phyloP scores from a whole-genome alignment of 495 filamentous ascomycete species.

The Chaetomium tenue region DNA sequence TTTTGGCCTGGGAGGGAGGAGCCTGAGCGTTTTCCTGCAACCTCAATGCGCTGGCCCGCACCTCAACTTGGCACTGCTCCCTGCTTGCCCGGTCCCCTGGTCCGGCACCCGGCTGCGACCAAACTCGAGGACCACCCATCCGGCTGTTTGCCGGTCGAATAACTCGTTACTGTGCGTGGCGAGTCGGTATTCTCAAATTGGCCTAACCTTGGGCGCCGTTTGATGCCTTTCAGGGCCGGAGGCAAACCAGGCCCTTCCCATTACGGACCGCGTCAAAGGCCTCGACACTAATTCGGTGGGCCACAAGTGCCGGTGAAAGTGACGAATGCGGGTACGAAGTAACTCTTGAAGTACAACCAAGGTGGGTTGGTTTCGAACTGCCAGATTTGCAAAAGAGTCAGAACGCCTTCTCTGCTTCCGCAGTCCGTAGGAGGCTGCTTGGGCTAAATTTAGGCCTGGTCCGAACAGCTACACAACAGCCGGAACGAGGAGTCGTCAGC shows the following conservation, averaged over 20 bases:
- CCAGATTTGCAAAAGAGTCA: not conserved
- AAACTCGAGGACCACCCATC: constrained; percentile 3
- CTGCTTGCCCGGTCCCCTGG: constrained; percentile 27
- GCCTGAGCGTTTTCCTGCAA: constrained; percentile 21
- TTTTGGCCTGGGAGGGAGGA: constrained; percentile 31
- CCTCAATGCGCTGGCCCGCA: constrained; percentile 29
- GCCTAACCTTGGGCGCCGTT: not conserved
- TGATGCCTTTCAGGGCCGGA: not conserved
- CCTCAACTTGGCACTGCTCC: constrained; percentile 24
- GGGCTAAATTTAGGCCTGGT: constrained; percentile 33
- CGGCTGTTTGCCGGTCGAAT: constrained; percentile 28
- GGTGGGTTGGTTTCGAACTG: constrained; percentile 1
- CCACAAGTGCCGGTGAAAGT: not conserved
- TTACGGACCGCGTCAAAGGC: not conserved
- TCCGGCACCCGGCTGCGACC: constrained; percentile 20
- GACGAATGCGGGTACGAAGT: not conserved
- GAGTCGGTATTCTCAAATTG: not conserved
- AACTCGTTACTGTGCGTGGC: constrained; percentile 1
- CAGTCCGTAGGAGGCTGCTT: constrained; percentile 30
- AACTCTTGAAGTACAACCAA: not conserved
- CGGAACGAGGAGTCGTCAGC: constrained; percentile 20
- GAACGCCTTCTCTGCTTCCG: constrained; percentile 15
- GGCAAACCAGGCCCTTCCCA: not conserved
- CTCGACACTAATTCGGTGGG: not conserved
- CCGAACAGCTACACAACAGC: constrained; percentile 25